A percentile compares a stretch with the other conserved stretches of the same genome.
phyloP scores from a whole-genome alignment of 208 protist genomes.

The Entamoeba moshkovskii region DNA sequence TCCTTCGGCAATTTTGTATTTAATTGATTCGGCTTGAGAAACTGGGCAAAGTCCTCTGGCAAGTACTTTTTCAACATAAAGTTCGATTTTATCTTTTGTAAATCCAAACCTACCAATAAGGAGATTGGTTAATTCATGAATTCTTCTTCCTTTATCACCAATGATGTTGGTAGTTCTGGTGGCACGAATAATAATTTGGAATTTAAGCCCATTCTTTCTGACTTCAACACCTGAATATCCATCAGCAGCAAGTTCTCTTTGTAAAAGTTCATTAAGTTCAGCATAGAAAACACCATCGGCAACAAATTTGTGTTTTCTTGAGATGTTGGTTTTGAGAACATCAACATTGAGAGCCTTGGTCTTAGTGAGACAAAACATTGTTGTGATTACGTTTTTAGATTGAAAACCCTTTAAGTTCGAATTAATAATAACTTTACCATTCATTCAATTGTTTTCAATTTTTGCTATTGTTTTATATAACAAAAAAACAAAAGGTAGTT shows the following conservation, averaged over 20 bases:
- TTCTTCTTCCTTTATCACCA: slow-evolving; percentile 83
- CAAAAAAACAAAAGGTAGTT: no score
- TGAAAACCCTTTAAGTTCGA: no score
- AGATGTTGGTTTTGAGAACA: neutral
- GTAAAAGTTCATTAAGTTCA: slow-evolving; percentile 97
- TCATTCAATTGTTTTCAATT: no score
- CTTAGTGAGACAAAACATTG: neutral
- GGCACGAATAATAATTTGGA: slow-evolving; percentile 93
- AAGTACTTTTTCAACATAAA: slow-evolving; percentile 84
- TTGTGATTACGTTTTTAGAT: no score
- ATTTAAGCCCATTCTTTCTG: slow-evolving; percentile 73
- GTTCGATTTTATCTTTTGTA: slow-evolving; percentile 69
- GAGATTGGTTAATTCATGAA: slow-evolving; percentile 82
- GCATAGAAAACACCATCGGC: slow-evolving; percentile 82
- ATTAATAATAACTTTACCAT: no score
- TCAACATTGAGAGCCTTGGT: neutral
- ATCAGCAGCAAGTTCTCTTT: slow-evolving; percentile 86
- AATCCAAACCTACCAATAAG: slow-evolving; percentile 94
- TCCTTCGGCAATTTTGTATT: slow-evolving; percentile 87
- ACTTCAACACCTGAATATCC: slow-evolving; percentile 57
- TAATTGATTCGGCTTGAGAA: slow-evolving; percentile 74
- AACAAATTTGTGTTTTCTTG: neutral
- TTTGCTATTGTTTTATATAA: no score
- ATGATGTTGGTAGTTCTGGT: slow-evolving; percentile 83
- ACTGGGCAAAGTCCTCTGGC: slow-evolving; percentile 88